A percentile compares a stretch with the other conserved stretches of the same genome.
These are phyloP conservation scores for Hirschfeldia incana DNA, from an alignment of 345 rosid genomes.

Conservation along the genomic window DNA sequence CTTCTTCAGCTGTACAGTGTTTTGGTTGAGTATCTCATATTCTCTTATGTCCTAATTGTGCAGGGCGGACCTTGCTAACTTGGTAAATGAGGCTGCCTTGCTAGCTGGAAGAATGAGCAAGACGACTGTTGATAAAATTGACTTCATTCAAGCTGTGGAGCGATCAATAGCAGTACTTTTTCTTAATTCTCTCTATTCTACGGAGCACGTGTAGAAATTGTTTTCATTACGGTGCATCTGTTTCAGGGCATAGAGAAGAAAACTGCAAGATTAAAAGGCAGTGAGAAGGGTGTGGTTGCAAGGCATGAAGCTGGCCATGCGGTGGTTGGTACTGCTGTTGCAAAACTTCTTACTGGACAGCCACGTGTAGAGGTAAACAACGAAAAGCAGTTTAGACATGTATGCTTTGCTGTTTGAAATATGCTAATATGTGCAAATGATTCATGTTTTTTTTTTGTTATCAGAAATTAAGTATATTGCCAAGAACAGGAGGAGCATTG, in stretches of 20 bases:
- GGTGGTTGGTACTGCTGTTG: conserved; percentile 94
- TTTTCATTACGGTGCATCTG: conserved; percentile 5
- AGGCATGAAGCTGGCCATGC: conserved; percentile 99
- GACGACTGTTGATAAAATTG: conserved; percentile 68
- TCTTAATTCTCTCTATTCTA: conserved; percentile 19
- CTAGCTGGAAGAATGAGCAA: conserved; percentile 91
- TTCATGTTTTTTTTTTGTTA: conserved; percentile 25
- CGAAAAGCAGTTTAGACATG: neutral
- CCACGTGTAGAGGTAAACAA: conserved; percentile 80
- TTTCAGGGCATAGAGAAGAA: conserved; percentile 95
- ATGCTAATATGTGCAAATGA: conserved; percentile 10
- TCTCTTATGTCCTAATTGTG: conserved; percentile 12
- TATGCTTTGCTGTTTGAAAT: neutral
- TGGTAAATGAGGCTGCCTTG: conserved; percentile 98
- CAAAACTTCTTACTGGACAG: conserved; percentile 85
- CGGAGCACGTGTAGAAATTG: neutral
- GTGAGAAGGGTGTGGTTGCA: conserved; percentile 93
- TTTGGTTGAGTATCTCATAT: neutral
- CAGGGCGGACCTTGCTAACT: conserved; percentile 98
- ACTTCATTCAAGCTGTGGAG: conserved; percentile 95
- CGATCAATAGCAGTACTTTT: conserved; percentile 81
- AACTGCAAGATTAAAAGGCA: conserved; percentile 79
- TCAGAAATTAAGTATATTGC: conserved; percentile 95
- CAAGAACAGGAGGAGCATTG: conserved; percentile 95
- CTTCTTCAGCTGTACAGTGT: neutral